Conservation (phyloP, 139 green algal genomes). For the Tetraselmis striata region DNA sequence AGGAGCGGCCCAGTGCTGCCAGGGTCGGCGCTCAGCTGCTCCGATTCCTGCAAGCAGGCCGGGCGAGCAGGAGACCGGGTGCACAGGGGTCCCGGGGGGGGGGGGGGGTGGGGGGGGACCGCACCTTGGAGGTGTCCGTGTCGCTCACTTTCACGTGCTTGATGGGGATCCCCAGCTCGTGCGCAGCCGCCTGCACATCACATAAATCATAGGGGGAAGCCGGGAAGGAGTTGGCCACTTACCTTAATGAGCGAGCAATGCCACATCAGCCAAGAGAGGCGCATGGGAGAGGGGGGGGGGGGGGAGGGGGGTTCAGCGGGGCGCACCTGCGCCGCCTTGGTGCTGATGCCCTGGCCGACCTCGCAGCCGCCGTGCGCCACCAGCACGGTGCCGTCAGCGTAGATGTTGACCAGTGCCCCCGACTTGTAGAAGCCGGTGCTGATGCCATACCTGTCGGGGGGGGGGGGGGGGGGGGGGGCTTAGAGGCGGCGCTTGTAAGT, state of each 20-base stretch:
- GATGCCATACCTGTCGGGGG: conserved; percentile 2
- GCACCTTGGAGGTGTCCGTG: neutral
- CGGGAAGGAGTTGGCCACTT: neutral
- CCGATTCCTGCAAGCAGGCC: too few species aligned
- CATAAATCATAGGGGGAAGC: too few species aligned
- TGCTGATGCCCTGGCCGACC: conserved; percentile 20
- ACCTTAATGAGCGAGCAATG: too few species aligned
- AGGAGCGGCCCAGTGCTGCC: too few species aligned
- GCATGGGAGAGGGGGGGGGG: neutral
- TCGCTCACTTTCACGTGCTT: neutral
- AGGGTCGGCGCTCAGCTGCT: too few species aligned
- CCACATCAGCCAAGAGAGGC: too few species aligned
- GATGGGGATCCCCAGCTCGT: conserved; percentile 4
- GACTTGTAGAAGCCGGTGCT: conserved; percentile 2
- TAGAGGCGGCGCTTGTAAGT: too few species aligned
- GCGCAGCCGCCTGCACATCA: neutral
- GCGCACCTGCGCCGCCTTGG: conserved; percentile 10
- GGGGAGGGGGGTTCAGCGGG: neutral
- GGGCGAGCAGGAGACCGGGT: too few species aligned
- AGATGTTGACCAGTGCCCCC: conserved; percentile 8
- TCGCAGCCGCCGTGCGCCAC: conserved; percentile 10
- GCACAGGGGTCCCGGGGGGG: too few species aligned
- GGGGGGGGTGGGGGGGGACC: too few species aligned
- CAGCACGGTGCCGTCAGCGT: conserved; percentile 11
- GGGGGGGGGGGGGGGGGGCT: too few species aligned